Conservation (phyloP, 305 asterid species). For the Fraxinus sp. region DNA sequence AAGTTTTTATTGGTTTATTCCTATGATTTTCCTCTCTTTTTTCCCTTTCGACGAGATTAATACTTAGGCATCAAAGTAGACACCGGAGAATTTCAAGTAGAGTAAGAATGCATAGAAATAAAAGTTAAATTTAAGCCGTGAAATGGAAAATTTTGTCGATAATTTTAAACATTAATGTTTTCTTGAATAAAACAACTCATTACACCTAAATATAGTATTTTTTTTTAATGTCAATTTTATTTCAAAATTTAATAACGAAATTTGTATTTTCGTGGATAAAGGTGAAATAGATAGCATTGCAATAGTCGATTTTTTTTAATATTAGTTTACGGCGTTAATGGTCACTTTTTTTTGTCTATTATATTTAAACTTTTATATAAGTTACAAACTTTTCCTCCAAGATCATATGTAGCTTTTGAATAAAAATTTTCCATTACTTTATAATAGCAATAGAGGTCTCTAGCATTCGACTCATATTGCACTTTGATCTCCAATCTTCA, state of each 20-base stretch:
- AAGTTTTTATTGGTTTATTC: neutral
- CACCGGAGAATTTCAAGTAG: neutral
- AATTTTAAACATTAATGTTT: neutral
- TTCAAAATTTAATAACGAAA: neutral
- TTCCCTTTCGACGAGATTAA: neutral
- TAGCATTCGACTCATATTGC: neutral
- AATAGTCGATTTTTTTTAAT: too few species aligned
- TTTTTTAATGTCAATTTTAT: too few species aligned
- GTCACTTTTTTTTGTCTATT: too few species aligned
- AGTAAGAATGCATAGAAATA: neutral
- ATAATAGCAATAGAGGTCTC: neutral
- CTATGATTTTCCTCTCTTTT: neutral
- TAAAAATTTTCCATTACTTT: neutral
- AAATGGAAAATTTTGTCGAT: neutral
- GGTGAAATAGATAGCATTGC: neutral
- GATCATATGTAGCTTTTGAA: neutral
- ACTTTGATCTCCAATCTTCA: neutral
- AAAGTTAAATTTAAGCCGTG: neutral
- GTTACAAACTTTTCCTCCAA: neutral
- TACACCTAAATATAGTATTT: neutral
- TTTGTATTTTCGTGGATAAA: neutral
- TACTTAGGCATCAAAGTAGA: neutral
- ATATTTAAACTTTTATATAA: too few species aligned
- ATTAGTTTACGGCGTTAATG: too few species aligned
- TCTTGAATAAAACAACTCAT: neutral